Evolutionary conservation across 139 green algal genomes (phyloP), one percentile per base, ranked within the genome.

Genomic region (Auxenochlorella pyrenoidosa): DNA sequence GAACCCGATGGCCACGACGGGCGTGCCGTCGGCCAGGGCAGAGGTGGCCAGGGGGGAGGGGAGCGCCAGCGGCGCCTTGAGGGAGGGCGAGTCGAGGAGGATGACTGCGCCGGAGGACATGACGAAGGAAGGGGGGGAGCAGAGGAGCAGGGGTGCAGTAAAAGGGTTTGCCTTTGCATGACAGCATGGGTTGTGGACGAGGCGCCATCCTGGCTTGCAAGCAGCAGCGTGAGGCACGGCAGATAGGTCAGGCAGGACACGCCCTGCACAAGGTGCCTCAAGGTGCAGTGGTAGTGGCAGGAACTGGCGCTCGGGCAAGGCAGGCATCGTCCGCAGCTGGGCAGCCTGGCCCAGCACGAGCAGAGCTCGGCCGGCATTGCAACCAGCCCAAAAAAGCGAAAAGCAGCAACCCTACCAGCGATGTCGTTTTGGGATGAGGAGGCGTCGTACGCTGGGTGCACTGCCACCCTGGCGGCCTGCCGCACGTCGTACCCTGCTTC

Each of bases 401-500:
- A n/a, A n/a, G n/a, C n/a, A n/a, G n/a, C n/a, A n/a, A n/a, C n/a
- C n/a, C 13, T 4, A 44, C 73, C 15, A 5, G 36, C n/a, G 28
- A 60, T 38, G 21, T 76, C 40, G 26, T 60, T 72, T 5, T 32
- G 32, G 8, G 21, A 76, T 0, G n/a, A 63, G 15, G 60, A 15
- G 5, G 43, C 34, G 8, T 40, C 19, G 32, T 83, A 83, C 26
- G 30, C 5, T 15, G 34, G 44, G 78, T 84, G 78, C 32, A 84
- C 34, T 0, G 38, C 78, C 21, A 34, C 54, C 54, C n/a, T 41
- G 28, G 60, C 47, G 24, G 70, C 60, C 28, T 32, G 38, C 18
- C 82, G 82, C 68, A 87, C 82, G 10, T 81, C 70, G 44, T 80
- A 79, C n/a, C 65, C 66, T 0, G 15, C 60, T 36, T 76, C 70